Percentiles rank a stretch among this genome's conserved stretches.
These are phyloP conservation scores for Cordyceps javanica DNA, from an alignment of 2,329 filamentous ascomycete genomes.

Conservation along the genomic window DNA sequence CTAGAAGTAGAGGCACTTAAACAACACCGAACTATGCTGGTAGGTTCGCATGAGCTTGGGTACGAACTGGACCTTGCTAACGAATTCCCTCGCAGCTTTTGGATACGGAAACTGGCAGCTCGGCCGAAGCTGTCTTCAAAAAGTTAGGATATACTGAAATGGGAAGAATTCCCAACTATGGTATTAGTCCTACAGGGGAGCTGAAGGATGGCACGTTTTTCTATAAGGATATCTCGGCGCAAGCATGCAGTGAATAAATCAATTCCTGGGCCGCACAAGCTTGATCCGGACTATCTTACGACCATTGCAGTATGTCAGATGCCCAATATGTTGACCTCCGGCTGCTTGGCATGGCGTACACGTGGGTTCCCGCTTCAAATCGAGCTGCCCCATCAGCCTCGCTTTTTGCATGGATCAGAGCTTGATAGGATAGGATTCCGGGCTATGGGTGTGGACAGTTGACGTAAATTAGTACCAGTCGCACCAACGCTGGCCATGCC, in stretches of 20 bases:
- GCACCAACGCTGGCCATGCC: neutral
- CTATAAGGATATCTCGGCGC: conserved; percentile 46
- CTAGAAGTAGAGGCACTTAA: conserved; percentile 48
- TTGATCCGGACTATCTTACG: too few species aligned
- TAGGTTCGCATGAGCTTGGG: conserved; percentile 27
- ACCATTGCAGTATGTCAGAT: neutral
- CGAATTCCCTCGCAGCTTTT: conserved; percentile 34
- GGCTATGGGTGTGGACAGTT: neutral
- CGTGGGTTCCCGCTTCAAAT: neutral
- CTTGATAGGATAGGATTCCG: neutral
- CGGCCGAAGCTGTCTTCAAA: conserved; percentile 47
- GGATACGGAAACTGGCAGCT: conserved; percentile 45
- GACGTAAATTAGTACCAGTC: neutral
- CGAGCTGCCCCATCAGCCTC: neutral
- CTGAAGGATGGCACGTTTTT: conserved; percentile 49
- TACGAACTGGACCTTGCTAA: neutral
- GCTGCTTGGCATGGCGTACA: neutral
- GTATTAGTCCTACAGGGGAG: conserved; percentile 41
- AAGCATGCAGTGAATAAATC: neutral
- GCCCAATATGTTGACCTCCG: neutral
- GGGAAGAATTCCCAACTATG: conserved; percentile 50
- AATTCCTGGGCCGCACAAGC: neutral
- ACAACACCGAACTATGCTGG: conserved; percentile 46
- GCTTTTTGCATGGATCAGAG: neutral
- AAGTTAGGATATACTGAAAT: conserved; percentile 51